A percentile compares a stretch with the other conserved stretches of the same genome.
Conservation (phyloP, 257 asterid genomes). For the Nicotiana noctiflora region DNA sequence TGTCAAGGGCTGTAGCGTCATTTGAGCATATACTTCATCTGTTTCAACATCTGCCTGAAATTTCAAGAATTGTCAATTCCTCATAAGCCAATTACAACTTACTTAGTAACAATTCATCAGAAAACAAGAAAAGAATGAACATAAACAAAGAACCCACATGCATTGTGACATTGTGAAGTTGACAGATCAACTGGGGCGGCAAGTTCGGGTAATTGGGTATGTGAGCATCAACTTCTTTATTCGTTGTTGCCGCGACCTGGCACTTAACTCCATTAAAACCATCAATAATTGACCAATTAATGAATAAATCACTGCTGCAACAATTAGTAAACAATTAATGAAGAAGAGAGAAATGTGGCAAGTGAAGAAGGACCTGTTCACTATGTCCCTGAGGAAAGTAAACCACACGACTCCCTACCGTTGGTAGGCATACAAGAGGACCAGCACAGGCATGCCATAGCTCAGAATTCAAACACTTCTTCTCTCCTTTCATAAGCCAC, state of each 20-base stretch:
- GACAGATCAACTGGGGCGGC: conserved; percentile 89
- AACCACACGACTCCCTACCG: conserved; percentile 81
- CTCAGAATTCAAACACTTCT: conserved; percentile 91
- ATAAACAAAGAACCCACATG: conserved; percentile 56
- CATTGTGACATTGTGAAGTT: conserved; percentile 96
- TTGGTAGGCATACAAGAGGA: conserved; percentile 85
- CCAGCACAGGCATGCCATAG: conserved; percentile 99
- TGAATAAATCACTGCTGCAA: not conserved
- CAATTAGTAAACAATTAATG: not conserved
- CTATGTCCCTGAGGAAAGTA: conserved; percentile 99
- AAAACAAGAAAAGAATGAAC: not conserved
- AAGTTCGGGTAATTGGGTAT: conserved; percentile 92
- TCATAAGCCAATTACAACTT: conserved; percentile 5
- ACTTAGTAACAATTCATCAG: conserved; percentile 5
- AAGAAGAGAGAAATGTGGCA: not conserved
- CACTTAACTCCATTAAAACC: conserved; percentile 20
- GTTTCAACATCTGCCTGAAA: conserved; percentile 97
- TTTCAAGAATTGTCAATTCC: conserved; percentile 18
- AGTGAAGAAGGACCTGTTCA: conserved; percentile 62
- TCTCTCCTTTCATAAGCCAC: conserved; percentile 67
- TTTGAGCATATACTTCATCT: conserved; percentile 95
- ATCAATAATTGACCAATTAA: conserved; percentile 7
- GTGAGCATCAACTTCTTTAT: conserved; percentile 87
- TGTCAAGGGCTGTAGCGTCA: conserved; percentile 93
- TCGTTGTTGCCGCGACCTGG: conserved; percentile 93